Evolutionary conservation across 306 rosid species (phyloP), one percentile per base, ranked within the genome.

Genomic region (Pyrus bretschneideri): DNA sequence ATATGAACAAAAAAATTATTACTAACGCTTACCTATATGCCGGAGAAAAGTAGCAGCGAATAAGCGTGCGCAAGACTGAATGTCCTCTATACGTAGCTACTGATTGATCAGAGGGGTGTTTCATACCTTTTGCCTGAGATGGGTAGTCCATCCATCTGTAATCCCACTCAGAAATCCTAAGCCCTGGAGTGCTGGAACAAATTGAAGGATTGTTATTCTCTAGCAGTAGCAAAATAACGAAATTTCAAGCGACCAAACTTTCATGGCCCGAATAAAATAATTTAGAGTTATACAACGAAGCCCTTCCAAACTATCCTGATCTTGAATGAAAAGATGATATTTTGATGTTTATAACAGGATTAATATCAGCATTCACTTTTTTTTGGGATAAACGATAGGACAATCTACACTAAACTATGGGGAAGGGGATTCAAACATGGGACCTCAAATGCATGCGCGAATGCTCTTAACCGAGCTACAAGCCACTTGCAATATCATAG

Each of bases 141-240:
- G 96, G 98, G 76, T 91, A 93, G 72, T 93, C 97, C 96, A 88
- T 91, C 96, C 95, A 85, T 81, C 97, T 86, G 79, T 91, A 93
- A 83, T 93, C 98, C 96, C 98, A 93, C 11, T 88, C 91, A 23
- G 80, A 84, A 38, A 78, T 81, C 80, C 86, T 84, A 68, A 67
- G 78, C 55, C 86, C 79, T 51, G 74, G 69, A 68, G 76, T 79
- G 89, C 83, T 92, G 82, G 79, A 46, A 81, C 73, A 79, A 70
- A 73, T 30, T 23, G 35, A 64, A 63, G 29, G 61, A 38, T n/a
- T 33, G 21, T 60, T 38, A 67, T 25, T 38, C 49, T 73, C 61
- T 63, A 25, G 23, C n/a, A 17, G 21, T 9, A 45, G 17, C 11
- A 33, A 29, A 13, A 19, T 9, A 68, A 67, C 27, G 10, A 27